Base-by-base conservation (phyloP, 768 basidiomycete species). In the Dioszegia crocea region DNA sequence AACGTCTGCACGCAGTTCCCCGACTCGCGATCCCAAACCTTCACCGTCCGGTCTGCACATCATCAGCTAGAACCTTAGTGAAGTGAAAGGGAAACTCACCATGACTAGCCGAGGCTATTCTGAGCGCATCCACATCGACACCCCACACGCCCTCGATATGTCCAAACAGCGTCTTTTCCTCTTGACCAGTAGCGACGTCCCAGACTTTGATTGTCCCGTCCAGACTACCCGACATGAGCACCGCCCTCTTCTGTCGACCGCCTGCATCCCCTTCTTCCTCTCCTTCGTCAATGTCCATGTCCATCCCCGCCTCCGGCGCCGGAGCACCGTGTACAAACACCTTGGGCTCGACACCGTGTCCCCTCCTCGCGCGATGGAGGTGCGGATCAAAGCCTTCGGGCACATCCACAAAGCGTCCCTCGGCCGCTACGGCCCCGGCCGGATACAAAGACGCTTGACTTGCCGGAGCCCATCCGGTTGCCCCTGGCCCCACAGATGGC, bases 111-210 rank as follows among this genome's bases (percentile, higher is more conserved):
- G 89, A 92, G 24, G 92, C 91, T 48, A 99, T 80, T 53, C 94
- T 82, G 69, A 98, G 81, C 72, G 91, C 88, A 76, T 99, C 92
- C 64, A 87, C 86, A 23, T 91, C 91, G 29, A 98, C 88, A 2
- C 86, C 86, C 96, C 96, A 99, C 17, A 99, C 91, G 54, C 96
- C 96, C 74, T 99, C 96, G 67, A 98, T 92, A 76, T 97, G 93
- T 1, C 93, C 96, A 75, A 99, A 99, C 62, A 93, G 82, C 40
- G 96, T 97, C 69, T 84, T 81, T 47, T 83, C 79, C 23, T 85
- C 82, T 68, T 86, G 84, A 39, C 87, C 91, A 1, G 86, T 84
- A 67, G 93, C 90, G 26, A 98, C 84, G 70, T 98, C 91, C 96
- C 96, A 99, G 40, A 93, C 70, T 75, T 89, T 91, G 79, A 98